A percentile compares a stretch with the other conserved stretches of the same genome.
Conservation (phyloP, 2,329 filamentous ascomycete genomes). For the Sporothrix phasma region DNA sequence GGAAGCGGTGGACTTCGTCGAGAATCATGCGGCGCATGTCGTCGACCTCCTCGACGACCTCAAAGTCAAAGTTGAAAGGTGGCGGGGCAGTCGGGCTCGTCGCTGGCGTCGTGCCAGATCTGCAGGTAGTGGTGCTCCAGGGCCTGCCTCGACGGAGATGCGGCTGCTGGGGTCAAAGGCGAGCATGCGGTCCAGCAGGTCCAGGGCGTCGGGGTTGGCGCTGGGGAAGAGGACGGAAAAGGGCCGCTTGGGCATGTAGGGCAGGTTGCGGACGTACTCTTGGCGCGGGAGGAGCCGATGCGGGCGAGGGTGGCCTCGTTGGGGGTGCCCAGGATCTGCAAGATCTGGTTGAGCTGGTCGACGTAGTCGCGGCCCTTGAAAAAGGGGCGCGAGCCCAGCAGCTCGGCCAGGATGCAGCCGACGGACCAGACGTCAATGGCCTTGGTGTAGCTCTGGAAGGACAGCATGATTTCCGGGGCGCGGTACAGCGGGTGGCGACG, state of each 20-base stretch:
- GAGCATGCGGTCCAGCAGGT: constrained; percentile 93
- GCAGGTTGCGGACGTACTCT: constrained; percentile 95
- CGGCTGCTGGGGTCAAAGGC: constrained; percentile 91
- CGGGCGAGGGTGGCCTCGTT: constrained; percentile 89
- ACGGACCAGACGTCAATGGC: constrained; percentile 99
- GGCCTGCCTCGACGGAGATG: constrained; percentile 87
- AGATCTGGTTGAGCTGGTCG: constrained; percentile 97
- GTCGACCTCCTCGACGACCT: constrained; percentile 87
- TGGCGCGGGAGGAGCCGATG: constrained; percentile 94
- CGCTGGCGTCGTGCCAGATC: constrained; percentile 96
- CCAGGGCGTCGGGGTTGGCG: constrained; percentile 90
- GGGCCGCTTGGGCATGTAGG: constrained; percentile 85
- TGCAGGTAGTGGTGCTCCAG: constrained; percentile 93
- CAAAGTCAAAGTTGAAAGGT: constrained; percentile 98
- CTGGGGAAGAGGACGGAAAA: constrained; percentile 85
- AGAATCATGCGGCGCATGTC: constrained; percentile 98
- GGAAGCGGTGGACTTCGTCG: constrained; percentile 85
- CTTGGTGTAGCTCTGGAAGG: constrained; percentile 99
- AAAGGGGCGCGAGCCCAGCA: constrained; percentile 91
- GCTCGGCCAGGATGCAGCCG: constrained; percentile 91
- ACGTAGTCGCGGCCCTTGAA: constrained; percentile 99
- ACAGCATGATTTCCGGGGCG: constrained; percentile 98
- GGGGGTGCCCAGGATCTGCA: constrained; percentile 93
- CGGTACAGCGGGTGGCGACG: constrained; percentile 89
- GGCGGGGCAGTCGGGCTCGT: constrained; percentile 86